Evolutionary conservation across 1,284 basidiomycete species (phyloP), one percentile per base, ranked within the genome.

Genomic region (Farysia itapuensis): DNA sequence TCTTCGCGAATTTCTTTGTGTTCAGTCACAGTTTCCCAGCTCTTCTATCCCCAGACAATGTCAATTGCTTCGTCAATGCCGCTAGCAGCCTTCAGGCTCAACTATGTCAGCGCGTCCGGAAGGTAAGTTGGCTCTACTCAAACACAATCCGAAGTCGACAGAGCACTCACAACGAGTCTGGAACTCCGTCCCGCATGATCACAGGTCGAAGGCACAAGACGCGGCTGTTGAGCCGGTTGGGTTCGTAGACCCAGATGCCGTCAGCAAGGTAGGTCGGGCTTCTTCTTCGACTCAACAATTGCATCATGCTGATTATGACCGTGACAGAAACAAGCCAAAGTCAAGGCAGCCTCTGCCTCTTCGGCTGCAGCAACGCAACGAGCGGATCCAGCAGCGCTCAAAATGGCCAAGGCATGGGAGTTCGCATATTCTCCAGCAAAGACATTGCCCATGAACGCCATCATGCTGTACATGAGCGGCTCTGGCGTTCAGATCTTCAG

Each of bases 381-480:
- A 9, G 58, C 65, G 6, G 61, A 67, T 15, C 60, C 67, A 25
- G 50, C 61, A 35, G 58, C 64, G 31, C 59, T 74, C 38, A 67
- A 72, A 39, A 53, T 60, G 43, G 48, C 60, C 22, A 70, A 71
- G 29, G 72, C 73, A 31, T 75, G 73, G 73, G 73, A 75, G 36
- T 39, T 66, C 7, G 72, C 73, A 7, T 48, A 61, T 24, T 63
- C 70, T 2, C 73, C 73, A 2, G 65, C 69, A 18, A 75, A 75
- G 38, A 38, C 48, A 8, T 31, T 75, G 15, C 73, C 73, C 5
- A 75, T 75, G 73, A 72, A 74, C 45, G 61, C 60, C 0, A 63
- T 74, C 54, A 75, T 75, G 73, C 60, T 75, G 15, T 75, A 71
- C 61, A 75, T 75, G 73, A 61, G 53, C 32, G 73, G 73, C 12